Evolutionary conservation across 495 filamentous ascomycete genomes (phyloP), one percentile per base, ranked within the genome.

Genomic region (Saxispiralis lemnorum): DNA sequence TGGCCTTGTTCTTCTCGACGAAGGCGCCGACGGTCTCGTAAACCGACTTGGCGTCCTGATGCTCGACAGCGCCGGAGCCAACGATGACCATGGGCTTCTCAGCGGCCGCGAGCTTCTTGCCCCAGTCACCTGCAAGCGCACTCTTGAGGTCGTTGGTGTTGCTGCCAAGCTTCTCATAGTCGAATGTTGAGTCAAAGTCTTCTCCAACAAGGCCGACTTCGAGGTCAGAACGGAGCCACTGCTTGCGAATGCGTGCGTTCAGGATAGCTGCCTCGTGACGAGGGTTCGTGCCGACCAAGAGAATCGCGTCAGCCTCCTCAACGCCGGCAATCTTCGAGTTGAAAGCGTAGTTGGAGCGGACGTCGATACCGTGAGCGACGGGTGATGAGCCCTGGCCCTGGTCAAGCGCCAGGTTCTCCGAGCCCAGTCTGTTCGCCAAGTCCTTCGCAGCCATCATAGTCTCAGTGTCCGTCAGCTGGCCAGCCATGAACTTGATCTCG

Each of bases 381-480:
- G 92, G 92, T 43, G 77, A 67, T 62, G 70, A 76, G 48, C 89
- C 89, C 10, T 71, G 71, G 19, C 87, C 83, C 58, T 84, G 87
- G 55, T 97, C 89, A 30, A 96, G 76, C 32, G 85, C 79, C 38
- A 97, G 71, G 60, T 95, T 97, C 51, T 97, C 89, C 10, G 92
- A 95, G 38, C 82, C 84, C 43, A 97, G 79, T 63, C 79, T 87
- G 68, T 96, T 96, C 51, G 82, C 79, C 41, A 97, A 65, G 58
- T 96, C 89, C 68, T 97, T 97, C 72, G 93, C 82, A 24, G 87
- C 89, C 44, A 96, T 87, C 37, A 97, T 67, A 1, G 85, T 80
- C 65, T 97, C 89, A 12, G 79, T 77, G 57, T 97, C 89, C 33
- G 80, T 76, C 19, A 97, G 73, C 49, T 88, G 81, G 39, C 89